These are phyloP conservation scores for Clonostachys sp. DNA, from an alignment of 2,329 filamentous ascomycete species.

Conservation along the genomic window DNA sequence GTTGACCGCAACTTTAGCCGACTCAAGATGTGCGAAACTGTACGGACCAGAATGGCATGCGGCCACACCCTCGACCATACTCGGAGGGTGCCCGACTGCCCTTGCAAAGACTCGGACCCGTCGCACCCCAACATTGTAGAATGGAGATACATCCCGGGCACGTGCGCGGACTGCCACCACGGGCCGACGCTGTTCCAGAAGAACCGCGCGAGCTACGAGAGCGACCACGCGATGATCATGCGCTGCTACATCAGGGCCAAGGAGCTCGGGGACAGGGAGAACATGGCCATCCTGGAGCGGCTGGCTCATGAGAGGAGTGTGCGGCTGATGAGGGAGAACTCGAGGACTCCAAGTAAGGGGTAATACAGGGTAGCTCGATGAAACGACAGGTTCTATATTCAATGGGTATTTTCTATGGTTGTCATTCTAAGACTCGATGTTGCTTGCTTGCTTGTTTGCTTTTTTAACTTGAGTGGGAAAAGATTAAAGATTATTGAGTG, in stretches of 20 bases:
- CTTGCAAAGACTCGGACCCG: too few relatives aligned
- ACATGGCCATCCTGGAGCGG: conserved; percentile 8
- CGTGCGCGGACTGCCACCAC: conserved; percentile 29
- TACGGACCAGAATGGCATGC: conserved; percentile 17
- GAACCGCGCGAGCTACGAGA: conserved; percentile 15
- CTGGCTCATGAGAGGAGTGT: not conserved
- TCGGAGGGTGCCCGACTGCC: too few relatives aligned
- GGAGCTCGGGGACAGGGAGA: conserved; percentile 9
- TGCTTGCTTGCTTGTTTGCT: too few relatives aligned
- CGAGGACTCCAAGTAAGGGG: too few relatives aligned
- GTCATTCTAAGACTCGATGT: too few relatives aligned
- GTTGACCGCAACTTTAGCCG: not conserved
- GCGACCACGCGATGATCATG: conserved; percentile 16
- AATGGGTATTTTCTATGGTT: too few relatives aligned
- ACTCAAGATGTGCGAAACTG: conserved; percentile 12
- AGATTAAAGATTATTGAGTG: too few relatives aligned
- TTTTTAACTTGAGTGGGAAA: too few relatives aligned
- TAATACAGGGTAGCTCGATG: too few relatives aligned
- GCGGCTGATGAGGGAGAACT: not conserved
- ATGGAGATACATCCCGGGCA: conserved; percentile 20
- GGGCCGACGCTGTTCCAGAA: conserved; percentile 13
- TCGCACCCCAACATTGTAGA: conserved; percentile 2
- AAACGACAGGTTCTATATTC: too few relatives aligned
- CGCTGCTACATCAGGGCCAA: conserved; percentile 15
- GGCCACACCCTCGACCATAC: conserved; percentile 12